These are phyloP conservation scores for Solanum peruvianum DNA, from an alignment of 257 asterid species.

Conservation along the genomic window DNA sequence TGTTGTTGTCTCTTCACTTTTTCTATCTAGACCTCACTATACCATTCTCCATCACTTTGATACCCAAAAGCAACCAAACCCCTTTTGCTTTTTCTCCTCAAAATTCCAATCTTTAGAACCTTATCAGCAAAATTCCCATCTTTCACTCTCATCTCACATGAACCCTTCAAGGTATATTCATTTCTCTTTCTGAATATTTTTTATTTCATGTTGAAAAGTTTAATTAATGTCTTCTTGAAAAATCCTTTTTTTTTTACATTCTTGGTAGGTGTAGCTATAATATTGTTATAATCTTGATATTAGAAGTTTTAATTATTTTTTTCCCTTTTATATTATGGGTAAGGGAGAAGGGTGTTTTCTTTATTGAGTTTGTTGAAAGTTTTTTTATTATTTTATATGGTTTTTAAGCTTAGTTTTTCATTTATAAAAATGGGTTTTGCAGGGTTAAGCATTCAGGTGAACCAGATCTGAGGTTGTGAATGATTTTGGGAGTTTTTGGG, in stretches of 20 bases:
- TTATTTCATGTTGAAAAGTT: background rate
- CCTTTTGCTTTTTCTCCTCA: background rate
- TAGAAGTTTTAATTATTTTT: background rate
- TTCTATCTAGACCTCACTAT: background rate
- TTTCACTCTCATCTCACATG: background rate
- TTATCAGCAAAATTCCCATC: background rate
- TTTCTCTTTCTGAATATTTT: background rate
- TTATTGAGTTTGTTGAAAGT: background rate
- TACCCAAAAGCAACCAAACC: background rate
- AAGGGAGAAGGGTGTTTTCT: background rate
- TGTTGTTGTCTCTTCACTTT: background rate
- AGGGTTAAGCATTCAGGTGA: background rate
- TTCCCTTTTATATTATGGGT: background rate
- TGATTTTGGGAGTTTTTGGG: background rate
- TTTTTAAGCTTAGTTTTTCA: background rate
- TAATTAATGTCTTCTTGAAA: background rate
- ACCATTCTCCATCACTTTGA: background rate
- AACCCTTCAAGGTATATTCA: background rate
- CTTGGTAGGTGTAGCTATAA: background rate
- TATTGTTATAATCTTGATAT: background rate
- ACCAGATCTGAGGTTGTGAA: background rate
- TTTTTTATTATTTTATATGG: background rate
- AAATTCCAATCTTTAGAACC: background rate
- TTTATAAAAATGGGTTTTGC: background rate
- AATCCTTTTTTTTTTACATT: background rate